Evolutionary conservation across 345 rosid genomes (phyloP), one percentile per base, ranked within the genome.

Genomic region (Syzygium aqueum): DNA sequence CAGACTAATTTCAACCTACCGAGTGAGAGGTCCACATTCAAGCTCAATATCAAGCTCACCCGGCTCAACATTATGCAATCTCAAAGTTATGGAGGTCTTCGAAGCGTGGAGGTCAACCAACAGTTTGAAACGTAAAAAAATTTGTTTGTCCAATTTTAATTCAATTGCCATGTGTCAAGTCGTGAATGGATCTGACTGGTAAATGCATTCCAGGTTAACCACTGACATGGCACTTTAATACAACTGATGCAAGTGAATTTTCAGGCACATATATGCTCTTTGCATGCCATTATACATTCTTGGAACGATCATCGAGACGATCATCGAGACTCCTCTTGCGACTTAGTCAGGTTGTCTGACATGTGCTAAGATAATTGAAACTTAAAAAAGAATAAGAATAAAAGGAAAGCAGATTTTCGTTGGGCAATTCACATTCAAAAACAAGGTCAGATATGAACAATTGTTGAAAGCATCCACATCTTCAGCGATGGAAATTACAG

Each of bases 21-120:
- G 97, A 84, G 95, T 94, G 15, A 95, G 98, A 78, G 96, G 96
- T 86, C 96, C 94, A 87, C 98, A 95, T 91, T 96, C 98, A 30
- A 97, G 95, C 91, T 96, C 96, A 22, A 97, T 93, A 87, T 95
- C 95, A 51, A 95, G 94, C 88, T 93, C 94, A 51, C 98, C 97
- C 89, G 96, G 92, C 91, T 97, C 97, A 1, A 97, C 99, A 10
- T 95, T 94, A 87, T 95, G 97, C 87, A 97, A 94, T 89, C 94
- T 91, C 77, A 97, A 91, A 84, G 93, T 91, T 65, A 96, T 90
- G 49, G 49, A 73, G 25, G 80, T 30, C 78, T 30, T 67, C 2
- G 23, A 33, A 67, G 78, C 25, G 43, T 12, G 43, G 23, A 6
- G 46, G 22, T 65, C 46, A 11, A 33, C 23, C 22, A 6, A 30